These are phyloP conservation scores for Entomortierella lignicola DNA, from an alignment of 192 early-diverging fungal genomes.

Conservation along the genomic window DNA sequence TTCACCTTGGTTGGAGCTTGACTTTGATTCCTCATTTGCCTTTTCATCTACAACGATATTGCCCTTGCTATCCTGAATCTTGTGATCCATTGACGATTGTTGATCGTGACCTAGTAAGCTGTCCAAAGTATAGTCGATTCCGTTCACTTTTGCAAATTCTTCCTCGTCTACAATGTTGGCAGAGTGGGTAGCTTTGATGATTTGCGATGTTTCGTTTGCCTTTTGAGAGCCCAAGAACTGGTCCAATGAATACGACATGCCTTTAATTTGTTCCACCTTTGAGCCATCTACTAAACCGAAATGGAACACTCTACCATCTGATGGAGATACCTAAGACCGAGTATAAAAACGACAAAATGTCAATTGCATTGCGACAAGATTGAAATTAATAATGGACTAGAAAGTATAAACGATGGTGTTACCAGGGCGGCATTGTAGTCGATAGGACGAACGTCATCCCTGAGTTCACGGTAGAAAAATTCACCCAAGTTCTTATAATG, in stretches of 20 bases:
- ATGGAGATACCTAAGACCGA: conserved; percentile 75
- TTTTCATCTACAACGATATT: conserved; percentile 41
- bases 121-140: conserved; percentile 85
- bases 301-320: conserved; percentile 92
- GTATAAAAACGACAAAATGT: background rate
- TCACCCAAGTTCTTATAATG: conserved; percentile 86
- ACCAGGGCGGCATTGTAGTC: conserved; percentile 75
- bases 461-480: conserved; percentile 95
- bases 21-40: conserved; percentile 32
- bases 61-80: conserved; percentile 54
- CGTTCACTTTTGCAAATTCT: conserved; percentile 90
- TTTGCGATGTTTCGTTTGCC: conserved; percentile 28
- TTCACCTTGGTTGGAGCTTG: background rate
- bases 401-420: background rate
- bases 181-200: conserved; percentile 67
- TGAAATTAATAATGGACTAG: background rate
- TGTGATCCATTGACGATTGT: conserved; percentile 41
- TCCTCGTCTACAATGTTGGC: conserved; percentile 79
- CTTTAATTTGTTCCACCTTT: conserved; percentile 95
- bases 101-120: conserved; percentile 70
- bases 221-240: conserved; percentile 80
- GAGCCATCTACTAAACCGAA: conserved; percentile 85
- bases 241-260: conserved; percentile 89
- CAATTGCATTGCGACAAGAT: background rate
- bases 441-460: conserved; percentile 80